Evolutionary conservation across 805 yeast species (phyloP), one percentile per base, ranked within the genome.

Genomic region (Wickerhamomyces chambardii): DNA sequence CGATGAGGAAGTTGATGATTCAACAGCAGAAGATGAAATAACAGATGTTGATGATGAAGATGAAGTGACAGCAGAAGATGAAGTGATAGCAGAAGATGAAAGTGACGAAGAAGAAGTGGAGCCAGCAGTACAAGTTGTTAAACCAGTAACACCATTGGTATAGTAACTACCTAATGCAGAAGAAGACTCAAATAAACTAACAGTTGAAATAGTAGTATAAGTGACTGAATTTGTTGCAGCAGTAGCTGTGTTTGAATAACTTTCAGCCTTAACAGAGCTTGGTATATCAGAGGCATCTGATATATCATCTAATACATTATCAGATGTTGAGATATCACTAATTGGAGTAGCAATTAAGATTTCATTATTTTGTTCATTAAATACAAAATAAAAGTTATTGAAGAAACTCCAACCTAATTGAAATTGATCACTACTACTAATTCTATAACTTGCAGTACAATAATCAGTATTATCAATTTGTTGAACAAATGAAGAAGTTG

Each of bases 321-420:
- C 29, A 11, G 32, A 17, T 8, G 27, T 24, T 24, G 27, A 24
- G 12, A n/a, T 17, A 15, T 19, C 30, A 10, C 17, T 15, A 17
- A 15, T 26, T 30, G 37, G 37, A 10, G 11, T 31, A 29, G 43
- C 47, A 30, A 44, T 19, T 19, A 44, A 26, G 14, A 44, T 38
- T 17, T 44, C 36, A 14, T 39, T 38, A 25, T 31, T 33, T 19
- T 37, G 38, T 28, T 35, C 41, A 35, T 41, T 45, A 30, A 44
- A 44, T 19, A 41, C 43, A 32, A 41, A 33, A 33, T 34, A 41
- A 19, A 44, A 40, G 18, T 37, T 36, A 5, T 32, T 19, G 32
- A 44, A 41, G 36, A 37, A 44, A n/a, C 35, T 22, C 36, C 42
- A 44, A 16, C 47, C 47, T 21, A 44, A 36, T 28, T 40, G 40